Base-by-base conservation (phyloP, 169 alveolate species). In the Plasmodium falciparum region DNA sequence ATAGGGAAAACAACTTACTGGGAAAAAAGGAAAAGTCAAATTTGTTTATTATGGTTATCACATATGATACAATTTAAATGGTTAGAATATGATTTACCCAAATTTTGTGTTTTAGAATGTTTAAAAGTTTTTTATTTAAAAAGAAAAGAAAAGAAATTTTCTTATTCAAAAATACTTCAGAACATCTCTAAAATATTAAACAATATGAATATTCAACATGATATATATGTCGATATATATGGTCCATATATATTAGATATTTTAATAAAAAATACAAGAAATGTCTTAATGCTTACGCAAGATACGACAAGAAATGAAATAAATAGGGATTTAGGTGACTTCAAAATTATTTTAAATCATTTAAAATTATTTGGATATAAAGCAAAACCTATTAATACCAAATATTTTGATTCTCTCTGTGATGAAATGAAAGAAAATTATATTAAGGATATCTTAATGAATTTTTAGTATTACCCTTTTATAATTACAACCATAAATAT, bases 11-110 rank as follows among this genome's bases (percentile, higher is more conserved):
- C 91, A 1, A 80, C 93, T 24, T 88, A 58, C 11, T 94, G 96
- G 96, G 96, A 94, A 56, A 80, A 74, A 33, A 66, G 85, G 70
- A 91, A 90, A 61, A 66, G 65, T 33, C 88, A 88, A 56, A 83
- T 92, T 17, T 94, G 93, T 72, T 78, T 92, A 52, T 67, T 94
- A n/a, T 94, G 96, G 96, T 90, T 94, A 39, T 92, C 74, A 50
- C 95, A 94, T 62, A 74, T 94, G 90, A 69, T 92, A 61, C 92
- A 71, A 63, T 88, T 92, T 61, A 94, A 94, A 20, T 89, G 93
- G 74, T 20, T 92, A 56, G 71, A 69, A 12, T 83, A 62, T 50
- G 93, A 92, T 49, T 91, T 94, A 43, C 93, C 92, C 12, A 92
- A 89, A 61, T 73, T 93, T 29, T 94, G 96, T 73, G 90, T 94